A percentile compares a stretch with the other conserved stretches of the same genome.
These are phyloP conservation scores for Warburgia ugandensis DNA, from an alignment of 164 flowering plant genomes.

Conservation along the genomic window DNA sequence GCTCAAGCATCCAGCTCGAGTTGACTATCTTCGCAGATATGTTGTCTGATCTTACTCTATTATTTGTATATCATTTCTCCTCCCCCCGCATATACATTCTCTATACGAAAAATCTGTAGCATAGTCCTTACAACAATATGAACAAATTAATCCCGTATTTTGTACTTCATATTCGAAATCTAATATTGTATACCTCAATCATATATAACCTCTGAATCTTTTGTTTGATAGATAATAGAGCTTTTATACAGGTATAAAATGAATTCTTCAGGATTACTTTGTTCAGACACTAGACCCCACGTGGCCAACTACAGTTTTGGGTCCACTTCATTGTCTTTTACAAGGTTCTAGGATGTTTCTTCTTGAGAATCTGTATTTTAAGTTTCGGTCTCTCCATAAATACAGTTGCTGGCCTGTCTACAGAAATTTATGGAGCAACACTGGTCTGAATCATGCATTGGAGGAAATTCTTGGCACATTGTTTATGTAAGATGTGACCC, in stretches of 20 bases:
- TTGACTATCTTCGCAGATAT: conserved; percentile 75
- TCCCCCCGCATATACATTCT: not conserved
- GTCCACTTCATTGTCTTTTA: not conserved
- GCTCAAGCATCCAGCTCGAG: conserved; percentile 90
- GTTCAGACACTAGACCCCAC: not conserved
- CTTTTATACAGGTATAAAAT: not conserved
- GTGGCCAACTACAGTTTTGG: not conserved
- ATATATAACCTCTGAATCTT: not conserved
- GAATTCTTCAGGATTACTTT: not conserved
- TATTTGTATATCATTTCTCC: not conserved
- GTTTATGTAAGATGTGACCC: no score
- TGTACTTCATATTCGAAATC: not conserved
- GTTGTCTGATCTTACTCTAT: conserved; percentile 22
- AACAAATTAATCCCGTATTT: no score
- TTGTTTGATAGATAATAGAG: not conserved
- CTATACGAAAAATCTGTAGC: conserved; percentile 1
- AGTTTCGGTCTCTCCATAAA: no score
- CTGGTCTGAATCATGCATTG: no score
- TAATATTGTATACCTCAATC: not conserved
- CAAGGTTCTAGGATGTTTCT: no score
- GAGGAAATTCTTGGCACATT: no score
- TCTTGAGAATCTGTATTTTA: no score
- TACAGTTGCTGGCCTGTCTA: no score
- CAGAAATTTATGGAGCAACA: no score
- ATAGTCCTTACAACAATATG: not conserved